Conservation (phyloP, 768 basidiomycete genomes). For the Crassisporium funariophilum region DNA sequence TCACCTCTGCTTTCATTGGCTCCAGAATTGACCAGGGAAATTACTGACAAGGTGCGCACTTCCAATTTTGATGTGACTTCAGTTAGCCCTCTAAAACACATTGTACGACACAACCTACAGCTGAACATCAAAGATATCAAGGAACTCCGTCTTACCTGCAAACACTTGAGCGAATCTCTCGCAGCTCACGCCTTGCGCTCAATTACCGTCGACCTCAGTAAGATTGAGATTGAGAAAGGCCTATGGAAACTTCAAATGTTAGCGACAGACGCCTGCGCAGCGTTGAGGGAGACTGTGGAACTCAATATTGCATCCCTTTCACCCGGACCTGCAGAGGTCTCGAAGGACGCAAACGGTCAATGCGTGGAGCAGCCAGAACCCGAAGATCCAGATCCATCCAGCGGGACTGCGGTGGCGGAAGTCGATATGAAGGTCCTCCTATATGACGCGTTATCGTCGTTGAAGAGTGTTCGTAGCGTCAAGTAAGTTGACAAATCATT, state of each 20-base stretch:
- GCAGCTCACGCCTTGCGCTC: constrained; percentile 7
- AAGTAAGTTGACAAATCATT: constrained; percentile 6
- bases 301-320: constrained; percentile 10
- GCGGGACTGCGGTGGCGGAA: neutral
- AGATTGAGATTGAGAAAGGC: constrained; percentile 3
- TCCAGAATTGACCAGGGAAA: constrained; percentile 13
- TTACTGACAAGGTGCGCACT: constrained; percentile 13
- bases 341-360: constrained; percentile 6
- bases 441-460: constrained; percentile 9
- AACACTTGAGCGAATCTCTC: constrained; percentile 7
- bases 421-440: constrained; percentile 10
- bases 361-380: constrained; percentile 9
- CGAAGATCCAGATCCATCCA: constrained; percentile 7
- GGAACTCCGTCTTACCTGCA: constrained; percentile 15
- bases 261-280: constrained; percentile 1
- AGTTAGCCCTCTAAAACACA: neutral
- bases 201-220: constrained; percentile 13
- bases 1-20: constrained; percentile 12
- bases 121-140: constrained; percentile 5
- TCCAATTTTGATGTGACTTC: neutral
- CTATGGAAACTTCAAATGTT: constrained; percentile 5
- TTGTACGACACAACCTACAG: no score
- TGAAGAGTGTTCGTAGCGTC: constrained; percentile 9
- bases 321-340: constrained; percentile 10
- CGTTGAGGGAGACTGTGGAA: constrained; percentile 4